Base-by-base conservation (phyloP, 768 basidiomycete genomes). In the Trametes cubensis region DNA sequence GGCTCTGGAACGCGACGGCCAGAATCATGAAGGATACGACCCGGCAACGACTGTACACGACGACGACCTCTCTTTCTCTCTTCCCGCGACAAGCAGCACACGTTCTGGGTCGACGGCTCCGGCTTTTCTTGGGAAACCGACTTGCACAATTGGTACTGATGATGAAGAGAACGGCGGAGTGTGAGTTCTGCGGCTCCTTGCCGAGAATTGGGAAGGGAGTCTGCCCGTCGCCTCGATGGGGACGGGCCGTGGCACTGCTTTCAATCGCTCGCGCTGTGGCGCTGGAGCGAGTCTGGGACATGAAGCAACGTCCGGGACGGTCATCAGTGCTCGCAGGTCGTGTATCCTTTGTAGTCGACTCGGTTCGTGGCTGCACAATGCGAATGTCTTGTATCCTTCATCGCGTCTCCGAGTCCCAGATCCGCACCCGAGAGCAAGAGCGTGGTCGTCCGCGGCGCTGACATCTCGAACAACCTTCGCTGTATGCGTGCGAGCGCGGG, bases 1-100 rank as follows among this genome's bases (percentile, higher is more conserved):
- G 64, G 58, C 58, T 59, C 59, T 65, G 67, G 62, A 64, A 61
- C 55, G 67, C 62, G 62, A 61, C 51, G 62, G 65, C 60, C 62
- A 61, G 49, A 57, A 66, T 59, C 30, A 64, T 48, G 63, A 64
- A 64, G 63, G 58, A 60, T 64, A 64, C 63, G 63, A 64, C 58
- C 49, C 58, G 44, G 42, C 49, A 23, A 64, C 63, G 63, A 64
- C 51, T 28, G 49, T 30, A 46, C 23, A 64, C 63, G 63, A 64
- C 34, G 34, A 34, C 34, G 34, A 34, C 34, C 34, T 26, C 7
- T 28, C 28, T 28, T 42, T 30, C 28, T 42, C 50, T 21, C 38
- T 25, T 18, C 49, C 47, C 30, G 51, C 52, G 50, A 38, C 39
- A 55, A 45, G 55, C 61, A 62, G 44, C 51, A n/a, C 62, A 42